Base-by-base conservation (phyloP, 345 rosid species). In the Acer campestre region DNA sequence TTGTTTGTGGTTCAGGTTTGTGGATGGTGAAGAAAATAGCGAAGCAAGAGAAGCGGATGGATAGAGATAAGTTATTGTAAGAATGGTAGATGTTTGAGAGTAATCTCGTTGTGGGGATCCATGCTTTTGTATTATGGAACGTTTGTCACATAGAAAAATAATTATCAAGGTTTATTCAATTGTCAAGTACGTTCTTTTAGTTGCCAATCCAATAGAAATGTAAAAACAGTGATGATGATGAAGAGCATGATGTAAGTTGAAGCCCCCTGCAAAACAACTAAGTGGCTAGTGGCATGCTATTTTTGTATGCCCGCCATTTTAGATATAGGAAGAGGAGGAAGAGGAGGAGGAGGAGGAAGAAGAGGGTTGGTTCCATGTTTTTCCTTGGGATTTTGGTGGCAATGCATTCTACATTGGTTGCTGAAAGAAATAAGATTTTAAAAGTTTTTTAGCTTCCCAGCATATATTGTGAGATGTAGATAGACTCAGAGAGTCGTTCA, bases 71-170 rank as follows among this genome's bases (percentile, higher is more conserved):
- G 77, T 79, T 44, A 61, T 27, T 80, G 88, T 82, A 83, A 84
- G 88, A 85, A 77, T 72, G 81, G 83, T 77, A 80, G 88, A 84
- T 76, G 81, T 74, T 79, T 84, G 75, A 31, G 67, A 71, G 88
- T 80, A 23, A 29, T 66, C 78, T 72, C 85, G 13, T 35, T n/a
- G 75, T 68, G 83, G 75, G 84, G 87, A 80, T 88, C 88, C 38
- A 35, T 85, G 67, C 90, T 49, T 22, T 74, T 88, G 89, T 93
- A 86, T 86, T 81, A 85, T 82, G 86, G 78, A 80, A 80, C 84
- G 75, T 71, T 80, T 88, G 85, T 87, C 82, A 76, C 79, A 85
- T 85, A 88, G 87, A 86, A 84, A 83, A 78, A 84, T 73, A 80
- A 74, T 68, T 51, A 82, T 81, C 61, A 48, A n/a, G 82, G 80